Percentiles rank a stretch among this genome's conserved stretches.
phyloP scores from a whole-genome alignment of 148 eudicot genomes.

The Camellia granthamiana region DNA sequence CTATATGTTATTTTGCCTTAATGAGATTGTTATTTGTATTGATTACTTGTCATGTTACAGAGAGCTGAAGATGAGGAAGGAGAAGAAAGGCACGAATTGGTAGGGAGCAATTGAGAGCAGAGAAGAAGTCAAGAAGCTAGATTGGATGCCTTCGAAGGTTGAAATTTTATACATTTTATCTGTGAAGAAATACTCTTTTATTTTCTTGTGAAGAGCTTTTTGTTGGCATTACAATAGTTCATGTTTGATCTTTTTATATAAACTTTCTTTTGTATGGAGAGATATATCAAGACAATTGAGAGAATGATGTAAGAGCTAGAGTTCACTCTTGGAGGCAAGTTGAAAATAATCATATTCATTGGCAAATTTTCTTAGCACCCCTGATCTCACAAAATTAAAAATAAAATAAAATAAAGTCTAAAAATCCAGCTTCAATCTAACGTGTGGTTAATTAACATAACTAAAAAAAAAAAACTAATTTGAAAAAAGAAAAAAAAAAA shows the following conservation, averaged over 20 bases:
- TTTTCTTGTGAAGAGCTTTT: too few species aligned
- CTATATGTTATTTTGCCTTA: background rate
- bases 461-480: too few species aligned
- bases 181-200: conserved; percentile 10
- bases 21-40: background rate
- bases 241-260: background rate
- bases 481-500: too few species aligned
- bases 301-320: too few species aligned
- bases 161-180: conserved; percentile 1
- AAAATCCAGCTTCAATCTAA: too few species aligned
- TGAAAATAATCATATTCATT: too few species aligned
- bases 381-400: too few species aligned
- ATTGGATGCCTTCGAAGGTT: conserved; percentile 37
- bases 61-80: conserved; percentile 11
- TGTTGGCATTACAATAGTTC: conserved; percentile 21
- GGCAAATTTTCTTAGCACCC: too few species aligned
- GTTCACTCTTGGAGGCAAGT: too few species aligned
- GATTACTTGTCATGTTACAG: conserved; percentile 18
- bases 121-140: conserved; percentile 30
- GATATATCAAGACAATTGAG: too few species aligned
- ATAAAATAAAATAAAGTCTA: too few species aligned
- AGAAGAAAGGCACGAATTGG: conserved; percentile 15
- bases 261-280: background rate
- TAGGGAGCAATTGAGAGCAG: conserved; percentile 20
- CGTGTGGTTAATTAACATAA: too few species aligned